These are phyloP conservation scores for Fusarium piperis DNA, from an alignment of 2,329 filamentous ascomycete genomes.

Conservation along the genomic window DNA sequence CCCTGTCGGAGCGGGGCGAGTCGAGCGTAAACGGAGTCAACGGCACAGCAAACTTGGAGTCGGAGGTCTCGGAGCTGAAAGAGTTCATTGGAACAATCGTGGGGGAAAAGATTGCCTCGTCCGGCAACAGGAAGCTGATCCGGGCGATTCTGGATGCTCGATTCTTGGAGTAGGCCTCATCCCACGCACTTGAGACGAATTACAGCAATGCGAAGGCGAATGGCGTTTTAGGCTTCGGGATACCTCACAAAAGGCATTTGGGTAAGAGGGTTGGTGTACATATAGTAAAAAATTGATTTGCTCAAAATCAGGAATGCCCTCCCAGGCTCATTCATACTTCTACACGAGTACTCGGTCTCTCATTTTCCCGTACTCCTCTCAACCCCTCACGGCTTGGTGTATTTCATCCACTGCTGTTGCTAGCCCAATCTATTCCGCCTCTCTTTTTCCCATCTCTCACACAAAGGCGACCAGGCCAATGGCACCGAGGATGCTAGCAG, in stretches of 20 bases:
- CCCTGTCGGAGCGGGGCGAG: conserved; percentile 50
- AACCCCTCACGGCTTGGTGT: conserved; percentile 11
- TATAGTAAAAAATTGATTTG: conserved; percentile 38
- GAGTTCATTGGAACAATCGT: conserved; percentile 66
- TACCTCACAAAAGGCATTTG: conserved; percentile 28
- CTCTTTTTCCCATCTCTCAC: conserved; percentile 43
- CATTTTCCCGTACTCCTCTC: conserved; percentile 11
- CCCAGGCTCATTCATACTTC: conserved; percentile 27
- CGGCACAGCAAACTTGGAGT: conserved; percentile 46
- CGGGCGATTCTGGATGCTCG: conserved; percentile 64
- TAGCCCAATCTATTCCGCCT: background rate
- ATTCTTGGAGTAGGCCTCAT: conserved; percentile 55
- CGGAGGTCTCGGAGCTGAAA: conserved; percentile 57
- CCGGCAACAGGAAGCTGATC: conserved; percentile 60
- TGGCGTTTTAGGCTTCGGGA: conserved; percentile 39
- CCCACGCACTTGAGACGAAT: background rate
- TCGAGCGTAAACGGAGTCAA: conserved; percentile 53
- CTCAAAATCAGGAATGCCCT: conserved; percentile 36
- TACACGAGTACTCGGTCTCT: conserved; percentile 27
- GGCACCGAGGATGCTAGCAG: conserved; percentile 53
- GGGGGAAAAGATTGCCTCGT: conserved; percentile 57
- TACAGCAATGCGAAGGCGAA: conserved; percentile 33
- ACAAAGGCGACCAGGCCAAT: conserved; percentile 60
- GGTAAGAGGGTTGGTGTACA: conserved; percentile 30
- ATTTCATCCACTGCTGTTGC: conserved; percentile 26